These are phyloP conservation scores for Globisporangium recalcitrans DNA, from an alignment of 352 stramenopile species.

Conservation along the genomic window DNA sequence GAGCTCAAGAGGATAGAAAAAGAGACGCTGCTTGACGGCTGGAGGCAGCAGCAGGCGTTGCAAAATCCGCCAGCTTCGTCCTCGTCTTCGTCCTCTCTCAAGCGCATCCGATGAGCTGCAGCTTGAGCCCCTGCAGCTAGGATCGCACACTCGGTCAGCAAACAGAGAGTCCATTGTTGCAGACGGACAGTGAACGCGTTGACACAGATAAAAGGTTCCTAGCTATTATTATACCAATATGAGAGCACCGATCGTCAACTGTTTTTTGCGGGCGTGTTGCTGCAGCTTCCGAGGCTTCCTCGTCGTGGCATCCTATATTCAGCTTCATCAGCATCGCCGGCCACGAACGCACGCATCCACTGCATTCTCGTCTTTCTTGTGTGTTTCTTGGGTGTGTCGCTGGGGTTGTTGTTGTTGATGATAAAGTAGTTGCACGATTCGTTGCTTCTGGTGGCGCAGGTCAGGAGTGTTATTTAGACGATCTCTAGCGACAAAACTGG, in stretches of 20 bases:
- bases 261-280: constrained; percentile 6
- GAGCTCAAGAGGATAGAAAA: constrained; percentile 31
- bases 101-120: constrained; percentile 8
- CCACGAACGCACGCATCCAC: constrained; percentile 7
- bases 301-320: constrained; percentile 12
- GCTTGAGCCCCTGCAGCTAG: constrained; percentile 1
- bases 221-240: constrained; percentile 38
- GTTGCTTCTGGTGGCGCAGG: constrained; percentile 2
- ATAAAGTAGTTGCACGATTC: constrained; percentile 8
- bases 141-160: background rate
- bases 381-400: background rate
- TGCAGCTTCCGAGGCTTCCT: constrained; percentile 7
- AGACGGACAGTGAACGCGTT: background rate
- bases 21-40: constrained; percentile 33
- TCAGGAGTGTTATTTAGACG: constrained; percentile 1
- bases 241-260: constrained; percentile 12
- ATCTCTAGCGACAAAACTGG: constrained; percentile 11
- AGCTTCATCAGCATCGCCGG: constrained; percentile 7
- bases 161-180: background rate
- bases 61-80: background rate
- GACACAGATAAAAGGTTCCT: constrained; percentile 18
- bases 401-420: constrained; percentile 10
- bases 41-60: constrained; percentile 43
- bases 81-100: background rate
- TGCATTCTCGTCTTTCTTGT: constrained; percentile 8